Evolutionary conservation across 2,329 filamentous ascomycete species (phyloP).

Genomic region (Phialemoniopsis sp.): DNA sequence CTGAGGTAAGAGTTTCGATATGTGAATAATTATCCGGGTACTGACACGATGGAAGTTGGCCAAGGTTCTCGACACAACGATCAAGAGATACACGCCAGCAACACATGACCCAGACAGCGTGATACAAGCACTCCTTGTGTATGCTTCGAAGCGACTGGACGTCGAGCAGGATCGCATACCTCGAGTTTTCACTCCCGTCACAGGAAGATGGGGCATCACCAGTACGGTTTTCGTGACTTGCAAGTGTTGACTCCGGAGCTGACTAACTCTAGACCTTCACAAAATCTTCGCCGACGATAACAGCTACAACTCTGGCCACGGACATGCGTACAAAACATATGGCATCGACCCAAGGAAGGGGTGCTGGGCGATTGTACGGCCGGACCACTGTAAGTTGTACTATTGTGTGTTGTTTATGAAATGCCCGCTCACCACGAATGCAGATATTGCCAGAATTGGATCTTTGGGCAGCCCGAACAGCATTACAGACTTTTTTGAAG

Average conservation of each 20-base stretch:
- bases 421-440: too few relatives aligned
- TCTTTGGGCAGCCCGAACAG: not conserved
- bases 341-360: constrained; percentile 42
- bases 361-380: constrained; percentile 49
- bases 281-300: constrained; percentile 55
- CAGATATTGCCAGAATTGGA: not conserved
- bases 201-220: constrained; percentile 46
- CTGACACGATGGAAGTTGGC: constrained; percentile 4
- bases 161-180: constrained; percentile 51
- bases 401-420: not conserved
- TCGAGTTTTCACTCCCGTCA: constrained; percentile 49
- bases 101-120: constrained; percentile 43
- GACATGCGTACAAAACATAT: constrained; percentile 52
- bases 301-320: constrained; percentile 50
- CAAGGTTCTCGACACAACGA: constrained; percentile 8
- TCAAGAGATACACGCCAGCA: constrained; percentile 26
- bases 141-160: constrained; percentile 39
- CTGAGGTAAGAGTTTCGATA: constrained; percentile 17
- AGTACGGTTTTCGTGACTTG: too few relatives aligned
- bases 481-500: not conserved
- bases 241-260: constrained; percentile 33
- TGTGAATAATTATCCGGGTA: too few relatives aligned
- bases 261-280: constrained; percentile 39
- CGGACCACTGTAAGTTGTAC: constrained; percentile 52
- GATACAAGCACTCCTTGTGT: constrained; percentile 53